A percentile compares a stretch with the other conserved stretches of the same genome.
phyloP scores from a whole-genome alignment of 148 eudicot species.

The Dianthus caryophyllus region DNA sequence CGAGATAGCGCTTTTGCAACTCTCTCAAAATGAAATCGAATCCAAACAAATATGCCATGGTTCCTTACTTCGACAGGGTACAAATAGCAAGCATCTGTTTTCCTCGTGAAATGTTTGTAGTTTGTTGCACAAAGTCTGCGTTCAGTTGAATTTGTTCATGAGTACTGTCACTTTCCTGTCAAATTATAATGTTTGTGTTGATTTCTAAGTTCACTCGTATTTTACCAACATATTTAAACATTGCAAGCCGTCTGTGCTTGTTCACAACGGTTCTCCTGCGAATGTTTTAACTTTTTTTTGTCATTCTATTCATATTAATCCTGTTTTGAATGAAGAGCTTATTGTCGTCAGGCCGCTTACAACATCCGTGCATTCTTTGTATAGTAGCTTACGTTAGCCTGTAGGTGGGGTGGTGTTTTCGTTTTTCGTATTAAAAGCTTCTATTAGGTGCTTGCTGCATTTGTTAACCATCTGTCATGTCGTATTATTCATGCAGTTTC shows the following conservation, averaged over 20 bases:
- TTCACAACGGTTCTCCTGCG: no score
- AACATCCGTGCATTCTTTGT: not conserved
- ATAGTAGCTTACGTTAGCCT: not conserved
- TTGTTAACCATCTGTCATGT: not conserved
- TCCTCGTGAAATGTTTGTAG: not conserved
- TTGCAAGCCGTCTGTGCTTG: no score
- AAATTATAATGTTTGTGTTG: not conserved
- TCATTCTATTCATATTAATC: no score
- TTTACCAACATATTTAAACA: not conserved
- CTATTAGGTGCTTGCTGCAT: not conserved
- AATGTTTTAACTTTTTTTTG: no score
- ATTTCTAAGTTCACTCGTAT: not conserved
- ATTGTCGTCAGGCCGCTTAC: not conserved
- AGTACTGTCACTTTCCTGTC: not conserved
- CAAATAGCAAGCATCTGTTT: not conserved
- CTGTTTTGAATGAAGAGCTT: no score
- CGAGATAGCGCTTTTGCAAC: no score
- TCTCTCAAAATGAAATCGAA: no score
- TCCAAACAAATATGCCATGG: no score
- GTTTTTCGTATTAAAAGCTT: not conserved
- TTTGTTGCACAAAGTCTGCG: not conserved
- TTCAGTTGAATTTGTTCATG: not conserved
- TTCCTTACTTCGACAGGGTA: no score
- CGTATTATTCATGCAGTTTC: constrained; percentile 37
- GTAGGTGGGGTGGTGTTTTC: not conserved